Evolutionary conservation across 768 basidiomycete genomes (phyloP), one percentile per base, ranked within the genome.

Genomic region (Suillus discolor): DNA sequence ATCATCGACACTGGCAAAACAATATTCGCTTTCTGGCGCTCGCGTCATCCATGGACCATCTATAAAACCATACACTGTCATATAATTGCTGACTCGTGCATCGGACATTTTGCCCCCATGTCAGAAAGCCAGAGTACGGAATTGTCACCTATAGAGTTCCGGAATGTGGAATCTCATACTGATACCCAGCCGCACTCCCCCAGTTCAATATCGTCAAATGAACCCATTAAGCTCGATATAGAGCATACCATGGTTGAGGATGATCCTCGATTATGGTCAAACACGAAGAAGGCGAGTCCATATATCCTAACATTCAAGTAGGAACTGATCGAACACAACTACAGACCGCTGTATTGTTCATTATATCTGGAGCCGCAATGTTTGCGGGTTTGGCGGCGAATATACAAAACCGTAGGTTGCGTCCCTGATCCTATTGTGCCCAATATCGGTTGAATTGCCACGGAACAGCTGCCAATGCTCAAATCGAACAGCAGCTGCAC

Each of bases 221-320:
- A 38, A 4, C 45, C 28, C 20, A 38, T 28, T 16, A 57, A 54
- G 41, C 53, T 65, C 1, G 80, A 79, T 61, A 79, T 80, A 15
- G 80, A 80, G 55, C 79, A 81, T 67, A 71, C 63, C 36, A 63
- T 65, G 6, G 88, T 90, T 16, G 73, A 75, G 23, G 81, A 90
- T 70, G 89, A 90, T 72, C 89, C 89, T 15, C 82, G 89, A 61
- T 71, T 77, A 61, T 90, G 89, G 89, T 80, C 85, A 2, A 39
- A 71, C 60, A 65, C 80, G 59, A 82, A 85, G 63, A 90, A 90
- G 80, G 89, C 87, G 61, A 3, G 65, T 36, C 4, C 25, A 28
- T 42, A 7, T 28, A 61, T 61, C 18, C 61, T 12, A 13, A 15
- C 62, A 11, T 1, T n/a, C n/a, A 28, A 41, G 39, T 39, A 18